Percentiles rank a stretch among this genome's conserved stretches.
phyloP scores from a whole-genome alignment of 495 filamentous ascomycete genomes.

The Trypethelium eluteriae region DNA sequence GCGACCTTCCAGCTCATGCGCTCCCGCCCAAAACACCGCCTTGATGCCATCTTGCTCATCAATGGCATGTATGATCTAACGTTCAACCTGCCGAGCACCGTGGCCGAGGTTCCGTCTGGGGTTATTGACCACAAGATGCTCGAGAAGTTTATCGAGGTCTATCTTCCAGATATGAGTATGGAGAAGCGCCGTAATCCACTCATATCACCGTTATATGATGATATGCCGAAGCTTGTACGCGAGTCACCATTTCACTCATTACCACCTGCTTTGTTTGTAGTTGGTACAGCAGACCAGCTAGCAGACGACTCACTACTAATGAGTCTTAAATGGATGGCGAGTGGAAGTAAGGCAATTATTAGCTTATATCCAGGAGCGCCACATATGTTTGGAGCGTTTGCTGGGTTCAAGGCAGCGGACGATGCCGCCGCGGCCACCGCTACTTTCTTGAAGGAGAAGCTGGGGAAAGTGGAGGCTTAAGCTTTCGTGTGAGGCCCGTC shows the following conservation, averaged over 20 bases:
- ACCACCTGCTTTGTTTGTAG: not conserved
- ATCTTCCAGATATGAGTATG: not conserved
- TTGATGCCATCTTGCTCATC: not conserved
- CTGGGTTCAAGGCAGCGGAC: constrained; percentile 9
- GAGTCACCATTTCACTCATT: not conserved
- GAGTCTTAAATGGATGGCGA: constrained; percentile 10
- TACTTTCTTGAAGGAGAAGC: constrained; percentile 4
- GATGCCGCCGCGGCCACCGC: constrained; percentile 3
- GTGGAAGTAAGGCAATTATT: not conserved
- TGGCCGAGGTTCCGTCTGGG: not conserved
- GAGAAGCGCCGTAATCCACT: not conserved
- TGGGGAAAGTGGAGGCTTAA: not conserved
- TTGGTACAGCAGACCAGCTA: not conserved
- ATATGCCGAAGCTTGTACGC: not conserved
- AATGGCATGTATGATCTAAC: constrained; percentile 3
- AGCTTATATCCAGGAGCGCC: constrained; percentile 6
- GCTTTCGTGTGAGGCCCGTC: not conserved
- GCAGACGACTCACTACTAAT: not conserved
- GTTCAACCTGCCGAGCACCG: not conserved
- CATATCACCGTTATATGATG: not conserved
- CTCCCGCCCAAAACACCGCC: not conserved
- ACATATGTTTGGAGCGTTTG: constrained; percentile 1
- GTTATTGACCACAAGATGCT: constrained; percentile 3
- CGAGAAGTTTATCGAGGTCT: not conserved
- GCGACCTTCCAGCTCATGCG: not conserved